Percentiles rank a stretch among this genome's conserved stretches.
phyloP scores from a whole-genome alignment of 306 rosid species.

The Cicer cuneatum region DNA sequence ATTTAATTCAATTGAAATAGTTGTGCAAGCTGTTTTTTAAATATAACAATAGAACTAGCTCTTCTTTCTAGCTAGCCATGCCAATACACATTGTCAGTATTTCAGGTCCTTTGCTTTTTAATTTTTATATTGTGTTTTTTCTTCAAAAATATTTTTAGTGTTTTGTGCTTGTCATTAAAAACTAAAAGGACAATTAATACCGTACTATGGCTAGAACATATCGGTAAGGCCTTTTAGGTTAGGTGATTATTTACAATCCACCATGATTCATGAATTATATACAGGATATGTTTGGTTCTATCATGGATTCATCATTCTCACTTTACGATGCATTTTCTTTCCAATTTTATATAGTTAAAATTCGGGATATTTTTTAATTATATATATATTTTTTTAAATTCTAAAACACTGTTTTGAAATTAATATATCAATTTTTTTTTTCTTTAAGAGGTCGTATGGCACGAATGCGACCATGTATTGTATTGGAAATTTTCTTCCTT shows the following conservation, averaged over 20 bases:
- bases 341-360: too few species aligned
- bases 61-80: slow-evolving; percentile 43
- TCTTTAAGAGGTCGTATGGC: too few species aligned
- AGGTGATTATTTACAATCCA: background rate
- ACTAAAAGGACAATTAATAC: background rate
- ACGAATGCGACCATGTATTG: too few species aligned
- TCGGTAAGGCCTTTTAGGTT: background rate
- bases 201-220: background rate
- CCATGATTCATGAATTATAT: too few species aligned
- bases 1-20: slow-evolving; percentile 35
- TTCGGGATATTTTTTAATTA: too few species aligned
- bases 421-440: too few species aligned
- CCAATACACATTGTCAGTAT: slow-evolving; percentile 34
- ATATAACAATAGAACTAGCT: slow-evolving; percentile 28
- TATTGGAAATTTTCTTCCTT: too few species aligned
- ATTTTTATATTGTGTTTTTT: background rate
- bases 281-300: too few species aligned
- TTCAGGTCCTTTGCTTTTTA: slow-evolving; percentile 17
- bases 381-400: too few species aligned
- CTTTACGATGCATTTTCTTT: too few species aligned
- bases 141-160: slow-evolving; percentile 10
- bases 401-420: too few species aligned
- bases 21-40: slow-evolving; percentile 37
- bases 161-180: slow-evolving; percentile 29
- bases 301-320: too few species aligned